Conservation (phyloP, 345 rosid genomes). For the Raphanus sativus region DNA sequence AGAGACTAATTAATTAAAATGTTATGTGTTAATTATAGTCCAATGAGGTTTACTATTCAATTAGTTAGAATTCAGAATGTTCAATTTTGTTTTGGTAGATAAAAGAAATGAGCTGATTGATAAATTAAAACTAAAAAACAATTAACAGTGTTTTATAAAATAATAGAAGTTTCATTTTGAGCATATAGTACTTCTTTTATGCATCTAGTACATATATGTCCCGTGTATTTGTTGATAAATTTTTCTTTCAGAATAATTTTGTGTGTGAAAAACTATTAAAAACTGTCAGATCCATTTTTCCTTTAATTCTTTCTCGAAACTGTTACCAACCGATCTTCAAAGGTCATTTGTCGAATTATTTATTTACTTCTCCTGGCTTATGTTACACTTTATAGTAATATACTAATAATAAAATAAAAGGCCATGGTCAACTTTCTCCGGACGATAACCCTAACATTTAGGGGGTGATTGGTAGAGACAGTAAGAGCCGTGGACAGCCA, state of each 20-base stretch:
- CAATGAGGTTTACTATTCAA: neutral
- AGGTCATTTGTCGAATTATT: constrained; percentile 1
- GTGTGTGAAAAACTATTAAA: neutral
- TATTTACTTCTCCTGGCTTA: constrained; percentile 23
- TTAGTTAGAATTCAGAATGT: no score
- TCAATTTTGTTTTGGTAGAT: no score
- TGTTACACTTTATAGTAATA: neutral
- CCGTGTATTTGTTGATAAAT: neutral
- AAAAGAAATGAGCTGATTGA: neutral
- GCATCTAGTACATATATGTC: constrained; percentile 12
- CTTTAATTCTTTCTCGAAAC: neutral
- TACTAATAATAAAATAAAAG: neutral
- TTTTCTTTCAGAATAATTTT: neutral
- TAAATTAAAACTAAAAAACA: no score
- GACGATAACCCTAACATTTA: neutral
- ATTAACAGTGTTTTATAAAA: neutral
- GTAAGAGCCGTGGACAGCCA: no score
- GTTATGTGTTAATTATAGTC: neutral
- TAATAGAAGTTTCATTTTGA: neutral
- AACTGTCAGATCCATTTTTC: neutral
- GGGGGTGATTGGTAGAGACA: no score
- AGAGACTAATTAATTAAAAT: neutral
- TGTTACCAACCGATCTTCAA: constrained; percentile 37
- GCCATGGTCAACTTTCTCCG: constrained; percentile 16
- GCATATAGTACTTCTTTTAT: neutral